phyloP scores from a whole-genome alignment of 495 filamentous ascomycete genomes.

The Chaetomium tenue region DNA sequence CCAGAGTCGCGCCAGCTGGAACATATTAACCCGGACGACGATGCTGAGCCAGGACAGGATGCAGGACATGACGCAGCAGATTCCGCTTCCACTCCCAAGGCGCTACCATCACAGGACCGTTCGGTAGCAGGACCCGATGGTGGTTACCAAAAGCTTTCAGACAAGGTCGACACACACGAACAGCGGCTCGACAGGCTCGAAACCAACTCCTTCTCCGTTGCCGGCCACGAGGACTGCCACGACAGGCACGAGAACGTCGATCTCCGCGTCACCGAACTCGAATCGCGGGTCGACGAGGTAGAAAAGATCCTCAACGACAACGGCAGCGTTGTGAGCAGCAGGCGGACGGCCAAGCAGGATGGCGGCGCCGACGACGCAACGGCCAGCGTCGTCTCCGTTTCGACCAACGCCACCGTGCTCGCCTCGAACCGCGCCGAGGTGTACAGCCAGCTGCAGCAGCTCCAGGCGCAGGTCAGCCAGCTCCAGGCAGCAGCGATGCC shows the following conservation, averaged over 20 bases:
- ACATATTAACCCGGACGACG: conserved; percentile 26
- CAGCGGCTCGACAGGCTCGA: conserved; percentile 60
- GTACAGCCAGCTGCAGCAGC: conserved; percentile 50
- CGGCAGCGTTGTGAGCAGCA: conserved; percentile 41
- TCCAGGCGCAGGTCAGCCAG: conserved; percentile 56
- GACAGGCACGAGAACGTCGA: conserved; percentile 59
- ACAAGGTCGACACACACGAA: conserved; percentile 49
- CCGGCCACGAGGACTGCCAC: conserved; percentile 56
- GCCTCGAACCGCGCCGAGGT: conserved; percentile 43
- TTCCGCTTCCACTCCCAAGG: conserved; percentile 11
- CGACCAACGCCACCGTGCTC: conserved; percentile 43
- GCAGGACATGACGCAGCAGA: conserved; percentile 5
- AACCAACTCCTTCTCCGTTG: conserved; percentile 57
- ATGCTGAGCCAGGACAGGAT: conserved; percentile 23
- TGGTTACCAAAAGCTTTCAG: conserved; percentile 39
- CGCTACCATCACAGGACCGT: conserved; percentile 18
- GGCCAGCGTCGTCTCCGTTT: conserved; percentile 45
- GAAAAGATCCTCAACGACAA: conserved; percentile 55
- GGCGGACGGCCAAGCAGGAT: conserved; percentile 31
- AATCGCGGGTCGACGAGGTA: conserved; percentile 59
- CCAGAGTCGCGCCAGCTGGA: conserved; percentile 32
- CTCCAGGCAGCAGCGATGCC: conserved; percentile 57
- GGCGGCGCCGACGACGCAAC: conserved; percentile 37
- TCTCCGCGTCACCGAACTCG: conserved; percentile 58
- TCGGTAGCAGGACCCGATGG: conserved; percentile 20